Conservation (phyloP, 352 stramenopile genomes). For the Globisporangium heterothallicum region DNA sequence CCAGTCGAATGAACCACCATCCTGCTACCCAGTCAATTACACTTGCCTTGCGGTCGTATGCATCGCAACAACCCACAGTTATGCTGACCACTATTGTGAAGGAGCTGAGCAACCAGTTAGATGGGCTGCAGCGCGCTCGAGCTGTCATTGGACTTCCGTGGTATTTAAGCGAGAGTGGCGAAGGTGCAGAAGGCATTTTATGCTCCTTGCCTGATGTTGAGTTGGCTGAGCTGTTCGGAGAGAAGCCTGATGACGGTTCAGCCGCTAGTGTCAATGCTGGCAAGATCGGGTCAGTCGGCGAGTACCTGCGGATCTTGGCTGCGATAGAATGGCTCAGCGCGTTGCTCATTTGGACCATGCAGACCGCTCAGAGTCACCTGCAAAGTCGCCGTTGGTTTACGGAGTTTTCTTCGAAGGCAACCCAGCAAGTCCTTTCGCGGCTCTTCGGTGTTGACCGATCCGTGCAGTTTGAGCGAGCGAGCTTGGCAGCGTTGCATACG, state of each 20-base stretch:
- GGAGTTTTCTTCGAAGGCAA: slow-evolving; percentile 56
- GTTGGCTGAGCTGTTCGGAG: slow-evolving; percentile 22
- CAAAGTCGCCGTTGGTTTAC: slow-evolving; percentile 76
- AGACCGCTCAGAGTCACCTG: slow-evolving; percentile 61
- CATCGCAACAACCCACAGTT: slow-evolving; percentile 80
- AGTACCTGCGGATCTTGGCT: slow-evolving; percentile 64
- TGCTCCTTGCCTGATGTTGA: slow-evolving; percentile 56
- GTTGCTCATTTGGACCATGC: slow-evolving; percentile 72
- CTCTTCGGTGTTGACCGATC: slow-evolving; percentile 68
- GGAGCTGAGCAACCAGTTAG: slow-evolving; percentile 52
- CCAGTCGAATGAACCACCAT: slow-evolving; percentile 66
- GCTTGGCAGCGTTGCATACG: slow-evolving; percentile 46
- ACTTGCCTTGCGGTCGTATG: slow-evolving; percentile 84
- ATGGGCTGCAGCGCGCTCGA: slow-evolving; percentile 32
- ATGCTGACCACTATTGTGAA: slow-evolving; percentile 66
- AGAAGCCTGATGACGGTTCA: slow-evolving; percentile 1
- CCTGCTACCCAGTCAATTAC: slow-evolving; percentile 86
- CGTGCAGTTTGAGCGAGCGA: slow-evolving; percentile 71
- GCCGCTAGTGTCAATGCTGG: slow-evolving; percentile 7
- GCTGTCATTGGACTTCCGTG: slow-evolving; percentile 35
- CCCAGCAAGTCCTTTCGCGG: slow-evolving; percentile 48
- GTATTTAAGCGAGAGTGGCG: slow-evolving; percentile 37
- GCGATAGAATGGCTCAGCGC: slow-evolving; percentile 78
- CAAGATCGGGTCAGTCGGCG: slow-evolving; percentile 41
- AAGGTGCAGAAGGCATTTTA: slow-evolving; percentile 55